phyloP scores from a whole-genome alignment of 805 yeast species.

The Teunomyces barrocoloradensis region DNA sequence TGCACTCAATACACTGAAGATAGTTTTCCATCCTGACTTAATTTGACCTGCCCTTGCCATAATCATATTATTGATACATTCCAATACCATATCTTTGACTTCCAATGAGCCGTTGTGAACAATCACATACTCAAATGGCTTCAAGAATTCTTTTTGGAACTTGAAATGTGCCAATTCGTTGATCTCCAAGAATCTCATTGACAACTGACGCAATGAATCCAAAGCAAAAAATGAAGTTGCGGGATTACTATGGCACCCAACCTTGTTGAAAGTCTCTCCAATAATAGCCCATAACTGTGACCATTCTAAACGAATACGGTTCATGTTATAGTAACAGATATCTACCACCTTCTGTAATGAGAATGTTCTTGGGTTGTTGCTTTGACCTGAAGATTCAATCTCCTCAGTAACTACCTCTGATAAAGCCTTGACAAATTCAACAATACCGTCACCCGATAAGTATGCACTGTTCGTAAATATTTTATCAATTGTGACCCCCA shows the following conservation, averaged over 20 bases:
- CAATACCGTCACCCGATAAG: conserved; percentile 79
- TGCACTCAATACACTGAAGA: conserved; percentile 71
- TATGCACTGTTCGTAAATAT: conserved; percentile 80
- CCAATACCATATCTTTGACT: conserved; percentile 85
- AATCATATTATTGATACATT: conserved; percentile 84
- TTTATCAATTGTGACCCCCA: conserved; percentile 79
- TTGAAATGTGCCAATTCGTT: conserved; percentile 95
- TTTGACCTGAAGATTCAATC: conserved; percentile 80
- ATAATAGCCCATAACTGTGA: conserved; percentile 90
- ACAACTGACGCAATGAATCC: conserved; percentile 88
- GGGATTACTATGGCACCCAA: conserved; percentile 75
- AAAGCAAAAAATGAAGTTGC: conserved; percentile 85
- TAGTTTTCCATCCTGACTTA: conserved; percentile 92
- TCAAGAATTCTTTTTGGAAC: conserved; percentile 89
- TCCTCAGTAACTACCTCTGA: conserved; percentile 88
- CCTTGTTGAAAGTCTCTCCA: conserved; percentile 83
- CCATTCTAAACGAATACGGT: conserved; percentile 95
- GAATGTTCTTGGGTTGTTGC: conserved; percentile 83
- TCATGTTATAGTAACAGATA: conserved; percentile 96
- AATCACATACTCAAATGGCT: conserved; percentile 83
- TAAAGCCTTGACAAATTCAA: conserved; percentile 81
- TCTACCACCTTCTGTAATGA: conserved; percentile 95
- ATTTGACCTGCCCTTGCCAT: conserved; percentile 69
- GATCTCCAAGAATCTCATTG: conserved; percentile 87
- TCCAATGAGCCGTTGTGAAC: conserved; percentile 62